phyloP scores from a whole-genome alignment of 2,329 filamentous ascomycete genomes.

The Aspergillus candidus region DNA sequence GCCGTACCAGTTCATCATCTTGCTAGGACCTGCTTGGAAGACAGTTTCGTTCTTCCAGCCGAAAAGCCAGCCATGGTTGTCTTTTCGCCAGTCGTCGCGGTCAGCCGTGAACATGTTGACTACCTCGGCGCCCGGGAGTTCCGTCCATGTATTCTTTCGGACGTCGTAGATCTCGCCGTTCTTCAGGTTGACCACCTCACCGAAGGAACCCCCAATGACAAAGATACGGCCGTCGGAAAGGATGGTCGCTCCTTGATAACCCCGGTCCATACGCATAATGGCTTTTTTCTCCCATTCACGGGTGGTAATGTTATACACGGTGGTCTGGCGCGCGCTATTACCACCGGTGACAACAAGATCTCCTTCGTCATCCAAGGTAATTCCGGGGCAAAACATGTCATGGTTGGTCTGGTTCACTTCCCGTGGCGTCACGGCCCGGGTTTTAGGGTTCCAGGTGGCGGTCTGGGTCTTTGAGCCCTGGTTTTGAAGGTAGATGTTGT shows the following conservation, averaged over 20 bases:
- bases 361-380: constrained; percentile 3
- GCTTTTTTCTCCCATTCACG: not conserved
- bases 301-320: constrained; percentile 1
- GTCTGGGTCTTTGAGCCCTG: constrained; percentile 1
- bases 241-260: constrained; percentile 2
- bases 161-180: constrained; percentile 3
- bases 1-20: constrained; percentile 6
- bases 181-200: not conserved
- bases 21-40: constrained; percentile 5
- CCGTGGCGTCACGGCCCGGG: not conserved
- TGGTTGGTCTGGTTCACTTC: constrained; percentile 4
- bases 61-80: constrained; percentile 8
- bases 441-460: constrained; percentile 2
- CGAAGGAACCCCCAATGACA: constrained; percentile 4
- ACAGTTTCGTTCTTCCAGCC: constrained; percentile 4
- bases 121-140: not conserved
- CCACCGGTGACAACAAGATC: constrained; percentile 5
- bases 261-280: constrained; percentile 1
- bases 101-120: constrained; percentile 2
- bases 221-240: constrained; percentile 6
- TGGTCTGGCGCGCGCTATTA: constrained; percentile 1
- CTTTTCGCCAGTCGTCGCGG: not conserved
- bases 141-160: not conserved
- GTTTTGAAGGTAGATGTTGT: constrained; percentile 1
- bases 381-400: constrained; percentile 8